Base-by-base conservation (phyloP, 2,329 filamentous ascomycete genomes). In the Sporothrix variecibatus region DNA sequence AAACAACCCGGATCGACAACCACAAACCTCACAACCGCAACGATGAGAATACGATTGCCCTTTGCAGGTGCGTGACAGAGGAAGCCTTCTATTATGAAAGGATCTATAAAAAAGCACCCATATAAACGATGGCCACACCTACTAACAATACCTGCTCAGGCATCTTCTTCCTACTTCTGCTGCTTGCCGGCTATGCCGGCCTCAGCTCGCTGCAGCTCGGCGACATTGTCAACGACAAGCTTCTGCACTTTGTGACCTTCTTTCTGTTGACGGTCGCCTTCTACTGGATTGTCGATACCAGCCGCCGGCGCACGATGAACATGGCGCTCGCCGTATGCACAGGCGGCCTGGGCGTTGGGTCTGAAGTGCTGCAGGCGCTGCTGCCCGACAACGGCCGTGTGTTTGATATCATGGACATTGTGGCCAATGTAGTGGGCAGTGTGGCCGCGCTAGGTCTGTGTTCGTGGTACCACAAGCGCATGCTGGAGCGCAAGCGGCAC, bases 251-350 rank as follows among this genome's bases (percentile, higher is more conserved):
- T 78, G 76, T 94, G 74, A 95, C 93, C 79, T 98, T 99, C 86
- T 97, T 98, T 87, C 81, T 94, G 77, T 88, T 99, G 72, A 97
- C 95, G 20, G 83, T 93, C 77, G 85, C 89, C 78, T 98, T 98
- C 87, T 99, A 99, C 89, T 99, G 96, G 94, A 93, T 98, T 81
- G 84, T 98, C 79, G 96, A 99, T 82, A 97, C 94, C 71, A 92
- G 91, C 76, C 93, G 96, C 76, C 91, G 95, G 71, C 93, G 95
- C 78, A 92, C 91, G 26, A 86, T 97, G 68, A 92, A 99, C 82
- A 85, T 97, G 77, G 97, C 95, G 17, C 85, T 98, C 34, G 81
- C 94, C 28, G 86, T 94, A 75, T 97, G 94, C 84, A 97, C 95
- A 6, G 83, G 92, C 58, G 84, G 82, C 31, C 86, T 95, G 2